A percentile compares a stretch with the other conserved stretches of the same genome.
These are phyloP conservation scores for Diutina siamensis DNA, from an alignment of 1,139 yeast species.

Conservation along the genomic window DNA sequence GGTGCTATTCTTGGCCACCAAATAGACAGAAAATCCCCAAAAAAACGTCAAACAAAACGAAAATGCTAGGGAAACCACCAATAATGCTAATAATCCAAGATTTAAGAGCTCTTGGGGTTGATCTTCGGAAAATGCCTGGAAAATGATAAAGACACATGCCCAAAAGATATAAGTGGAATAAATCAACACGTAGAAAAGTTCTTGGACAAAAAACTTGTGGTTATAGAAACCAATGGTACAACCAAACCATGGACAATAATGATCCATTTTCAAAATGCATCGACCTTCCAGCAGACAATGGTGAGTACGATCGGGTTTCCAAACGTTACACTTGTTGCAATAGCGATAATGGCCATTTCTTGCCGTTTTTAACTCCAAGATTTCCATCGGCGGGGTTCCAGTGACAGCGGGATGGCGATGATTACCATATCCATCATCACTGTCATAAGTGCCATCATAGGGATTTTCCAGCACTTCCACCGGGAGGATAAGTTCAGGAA, in stretches of 20 bases:
- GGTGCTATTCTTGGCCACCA: slow-evolving; percentile 54
- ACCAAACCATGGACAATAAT: slow-evolving; percentile 96
- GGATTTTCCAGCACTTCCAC: slow-evolving; percentile 9
- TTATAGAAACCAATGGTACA: slow-evolving; percentile 76
- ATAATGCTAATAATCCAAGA: slow-evolving; percentile 47
- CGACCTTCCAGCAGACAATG: slow-evolving; percentile 68
- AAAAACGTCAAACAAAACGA: slow-evolving; percentile 52
- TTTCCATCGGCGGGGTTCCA: neutral
- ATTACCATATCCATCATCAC: neutral
- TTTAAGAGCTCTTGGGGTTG: slow-evolving; percentile 32
- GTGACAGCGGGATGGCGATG: neutral
- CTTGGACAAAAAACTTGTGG: slow-evolving; percentile 72
- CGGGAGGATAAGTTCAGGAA: slow-evolving; percentile 20
- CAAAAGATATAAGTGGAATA: slow-evolving; percentile 32
- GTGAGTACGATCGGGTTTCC: slow-evolving; percentile 94
- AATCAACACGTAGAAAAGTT: slow-evolving; percentile 44
- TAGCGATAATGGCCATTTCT: slow-evolving; percentile 26
- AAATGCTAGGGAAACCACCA: slow-evolving; percentile 51
- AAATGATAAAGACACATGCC: slow-evolving; percentile 31
- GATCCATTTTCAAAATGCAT: slow-evolving; percentile 77
- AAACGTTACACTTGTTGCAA: slow-evolving; percentile 64
- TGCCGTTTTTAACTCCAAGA: neutral
- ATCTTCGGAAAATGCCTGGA: slow-evolving; percentile 38
- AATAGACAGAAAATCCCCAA: slow-evolving; percentile 45
- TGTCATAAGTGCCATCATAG: neutral